These are phyloP conservation scores for Caryocar brasiliense DNA, from an alignment of 441 rosid genomes.

Conservation along the genomic window DNA sequence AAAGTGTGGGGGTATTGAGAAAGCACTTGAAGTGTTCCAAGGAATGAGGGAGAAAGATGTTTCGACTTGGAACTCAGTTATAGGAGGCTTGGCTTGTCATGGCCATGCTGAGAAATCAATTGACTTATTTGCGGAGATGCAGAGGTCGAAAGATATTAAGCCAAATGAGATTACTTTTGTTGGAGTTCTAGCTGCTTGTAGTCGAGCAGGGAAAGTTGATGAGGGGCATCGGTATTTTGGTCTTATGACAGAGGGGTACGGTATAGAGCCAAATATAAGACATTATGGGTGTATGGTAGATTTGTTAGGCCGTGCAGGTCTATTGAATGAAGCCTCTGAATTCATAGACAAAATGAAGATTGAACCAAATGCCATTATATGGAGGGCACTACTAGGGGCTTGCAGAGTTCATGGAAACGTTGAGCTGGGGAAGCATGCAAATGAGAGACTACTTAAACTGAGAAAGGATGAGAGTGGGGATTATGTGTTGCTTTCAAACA, in stretches of 20 bases:
- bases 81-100: constrained; percentile 50
- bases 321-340: constrained; percentile 36
- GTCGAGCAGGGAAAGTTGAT: constrained; percentile 46
- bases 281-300: constrained; percentile 63
- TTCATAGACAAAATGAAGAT: constrained; percentile 38
- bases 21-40: constrained; percentile 35
- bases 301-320: constrained; percentile 52
- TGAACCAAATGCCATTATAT: constrained; percentile 41
- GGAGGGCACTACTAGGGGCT: constrained; percentile 60
- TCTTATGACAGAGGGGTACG: constrained; percentile 30
- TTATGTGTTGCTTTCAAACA: constrained; percentile 48
- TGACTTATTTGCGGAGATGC: constrained; percentile 42
- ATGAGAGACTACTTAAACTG: constrained; percentile 34
- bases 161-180: constrained; percentile 50
- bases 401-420: constrained; percentile 42
- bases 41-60: constrained; percentile 38
- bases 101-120: constrained; percentile 40
- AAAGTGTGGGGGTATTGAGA: constrained; percentile 48
- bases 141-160: constrained; percentile 28
- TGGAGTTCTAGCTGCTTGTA: constrained; percentile 51
- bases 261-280: constrained; percentile 41
- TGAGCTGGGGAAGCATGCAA: constrained; percentile 42
- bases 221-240: constrained; percentile 41
- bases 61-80: constrained; percentile 47
- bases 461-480: constrained; percentile 44